Evolutionary conservation across 2,329 filamentous ascomycete species (phyloP).

Genomic region (Stachybotrys chlorohalonatus): DNA sequence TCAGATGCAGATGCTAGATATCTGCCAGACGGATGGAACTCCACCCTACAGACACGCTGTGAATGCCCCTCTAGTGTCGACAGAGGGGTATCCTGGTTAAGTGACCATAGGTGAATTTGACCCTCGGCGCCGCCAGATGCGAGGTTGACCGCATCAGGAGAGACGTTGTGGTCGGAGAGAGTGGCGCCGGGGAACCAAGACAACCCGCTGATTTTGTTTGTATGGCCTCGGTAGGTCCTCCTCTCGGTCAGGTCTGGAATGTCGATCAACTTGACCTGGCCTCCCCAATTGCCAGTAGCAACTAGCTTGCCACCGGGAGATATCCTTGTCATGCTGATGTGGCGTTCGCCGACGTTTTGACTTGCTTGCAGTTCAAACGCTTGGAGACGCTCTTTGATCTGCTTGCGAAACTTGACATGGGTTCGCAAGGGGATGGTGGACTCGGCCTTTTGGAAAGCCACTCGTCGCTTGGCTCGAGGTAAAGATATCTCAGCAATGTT

Average conservation of each 20-base stretch:
- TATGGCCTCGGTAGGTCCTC: constrained; percentile 71
- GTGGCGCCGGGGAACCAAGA: constrained; percentile 85
- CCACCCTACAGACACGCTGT: constrained; percentile 80
- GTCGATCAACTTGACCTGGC: constrained; percentile 76
- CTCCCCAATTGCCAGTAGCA: constrained; percentile 88
- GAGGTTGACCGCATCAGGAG: constrained; percentile 67
- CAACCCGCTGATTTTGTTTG: constrained; percentile 79
- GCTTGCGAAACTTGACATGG: constrained; percentile 87
- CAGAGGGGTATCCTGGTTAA: constrained; percentile 77
- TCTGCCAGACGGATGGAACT: constrained; percentile 85
- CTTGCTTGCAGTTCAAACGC: constrained; percentile 88
- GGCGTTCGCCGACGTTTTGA: constrained; percentile 83
- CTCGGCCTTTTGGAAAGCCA: constrained; percentile 71
- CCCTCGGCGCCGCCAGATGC: constrained; percentile 87
- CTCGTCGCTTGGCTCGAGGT: constrained; percentile 67
- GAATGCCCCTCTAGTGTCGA: constrained; percentile 76
- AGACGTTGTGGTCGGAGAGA: constrained; percentile 59
- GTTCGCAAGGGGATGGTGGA: constrained; percentile 76
- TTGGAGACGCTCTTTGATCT: constrained; percentile 72
- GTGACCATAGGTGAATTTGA: constrained; percentile 80
- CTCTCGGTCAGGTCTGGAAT: constrained; percentile 76
- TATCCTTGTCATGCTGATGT: constrained; percentile 86
- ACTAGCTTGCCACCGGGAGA: constrained; percentile 76
- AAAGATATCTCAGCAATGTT: constrained; percentile 78
- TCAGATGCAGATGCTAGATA: constrained; percentile 91